phyloP scores from a whole-genome alignment of 1,284 basidiomycete species.

The Austroboletus rostrupii region DNA sequence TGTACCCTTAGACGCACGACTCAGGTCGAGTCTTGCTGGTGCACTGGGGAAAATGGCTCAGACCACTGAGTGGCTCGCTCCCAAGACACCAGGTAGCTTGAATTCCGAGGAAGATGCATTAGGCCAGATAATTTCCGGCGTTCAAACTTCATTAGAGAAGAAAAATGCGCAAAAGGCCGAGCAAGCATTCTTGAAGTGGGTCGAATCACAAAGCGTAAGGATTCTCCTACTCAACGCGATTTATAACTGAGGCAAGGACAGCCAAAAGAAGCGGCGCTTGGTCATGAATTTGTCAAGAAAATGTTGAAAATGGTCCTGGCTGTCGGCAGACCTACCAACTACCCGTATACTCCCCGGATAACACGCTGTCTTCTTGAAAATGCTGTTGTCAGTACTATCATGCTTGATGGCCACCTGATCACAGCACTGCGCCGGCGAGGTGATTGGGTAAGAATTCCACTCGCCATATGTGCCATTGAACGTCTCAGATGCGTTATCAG shows the following conservation, averaged over 20 bases:
- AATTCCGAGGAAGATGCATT: conserved; percentile 28
- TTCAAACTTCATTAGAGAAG: conserved; percentile 34
- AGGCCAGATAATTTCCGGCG: conserved; percentile 35
- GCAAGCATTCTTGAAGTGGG: conserved; percentile 50
- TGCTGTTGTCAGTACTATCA: conserved; percentile 50
- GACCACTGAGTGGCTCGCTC: conserved; percentile 48
- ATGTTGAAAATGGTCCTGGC: conserved; percentile 47
- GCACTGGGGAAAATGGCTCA: conserved; percentile 52
- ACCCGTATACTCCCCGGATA: conserved; percentile 44
- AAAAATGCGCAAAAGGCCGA: conserved; percentile 40
- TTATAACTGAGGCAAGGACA: conserved; percentile 8
- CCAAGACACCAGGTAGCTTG: conserved; percentile 4
- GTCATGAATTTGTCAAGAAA: conserved; percentile 54
- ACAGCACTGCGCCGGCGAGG: conserved; percentile 44
- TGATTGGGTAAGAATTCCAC: conserved; percentile 57
- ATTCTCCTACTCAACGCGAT: background rate
- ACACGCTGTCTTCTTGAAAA: conserved; percentile 52
- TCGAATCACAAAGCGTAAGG: conserved; percentile 34
- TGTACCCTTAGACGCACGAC: conserved; percentile 50
- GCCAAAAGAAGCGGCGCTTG: conserved; percentile 30
- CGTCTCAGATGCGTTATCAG: conserved; percentile 32
- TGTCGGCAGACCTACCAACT: conserved; percentile 26
- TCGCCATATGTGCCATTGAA: background rate
- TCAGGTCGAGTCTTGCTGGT: conserved; percentile 54
- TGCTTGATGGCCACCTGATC: conserved; percentile 58